These are phyloP conservation scores for Bretschneidera sinensis DNA, from an alignment of 345 rosid species.

Conservation along the genomic window DNA sequence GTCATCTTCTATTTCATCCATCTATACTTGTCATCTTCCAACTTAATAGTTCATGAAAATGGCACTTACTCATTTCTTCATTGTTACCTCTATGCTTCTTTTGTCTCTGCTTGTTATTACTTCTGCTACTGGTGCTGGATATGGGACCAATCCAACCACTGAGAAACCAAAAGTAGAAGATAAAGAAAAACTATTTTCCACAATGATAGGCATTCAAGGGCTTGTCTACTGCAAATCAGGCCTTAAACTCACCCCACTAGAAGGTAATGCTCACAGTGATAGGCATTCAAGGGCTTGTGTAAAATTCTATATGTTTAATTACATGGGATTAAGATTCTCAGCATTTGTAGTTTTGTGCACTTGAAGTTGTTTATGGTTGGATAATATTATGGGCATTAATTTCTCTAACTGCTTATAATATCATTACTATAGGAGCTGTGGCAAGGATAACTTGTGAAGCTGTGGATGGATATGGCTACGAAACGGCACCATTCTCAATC, in stretches of 20 bases:
- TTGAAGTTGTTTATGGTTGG: no score
- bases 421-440: slow-evolving; percentile 56
- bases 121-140: slow-evolving; percentile 3
- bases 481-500: slow-evolving; percentile 45
- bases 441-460: slow-evolving; percentile 59
- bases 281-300: no score
- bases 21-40: neutral
- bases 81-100: slow-evolving; percentile 22
- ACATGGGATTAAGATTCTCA: no score
- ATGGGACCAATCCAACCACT: slow-evolving; percentile 7
- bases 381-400: neutral
- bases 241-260: slow-evolving; percentile 35
- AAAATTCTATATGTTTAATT: no score
- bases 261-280: no score
- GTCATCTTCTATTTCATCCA: neutral
- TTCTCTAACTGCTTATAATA: neutral
- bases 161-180: slow-evolving; percentile 12
- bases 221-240: slow-evolving; percentile 50
- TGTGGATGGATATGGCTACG: slow-evolving; percentile 46
- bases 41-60: slow-evolving; percentile 2
- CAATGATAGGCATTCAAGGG: slow-evolving; percentile 53
- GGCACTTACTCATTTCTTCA: slow-evolving; percentile 13
- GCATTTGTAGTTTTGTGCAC: no score
- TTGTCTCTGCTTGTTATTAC: slow-evolving; percentile 17
- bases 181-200: slow-evolving; percentile 31